Percentiles rank a stretch among this genome's conserved stretches.
phyloP scores from a whole-genome alignment of 2,329 filamentous ascomycete species.

The Aschersonia sp. region DNA sequence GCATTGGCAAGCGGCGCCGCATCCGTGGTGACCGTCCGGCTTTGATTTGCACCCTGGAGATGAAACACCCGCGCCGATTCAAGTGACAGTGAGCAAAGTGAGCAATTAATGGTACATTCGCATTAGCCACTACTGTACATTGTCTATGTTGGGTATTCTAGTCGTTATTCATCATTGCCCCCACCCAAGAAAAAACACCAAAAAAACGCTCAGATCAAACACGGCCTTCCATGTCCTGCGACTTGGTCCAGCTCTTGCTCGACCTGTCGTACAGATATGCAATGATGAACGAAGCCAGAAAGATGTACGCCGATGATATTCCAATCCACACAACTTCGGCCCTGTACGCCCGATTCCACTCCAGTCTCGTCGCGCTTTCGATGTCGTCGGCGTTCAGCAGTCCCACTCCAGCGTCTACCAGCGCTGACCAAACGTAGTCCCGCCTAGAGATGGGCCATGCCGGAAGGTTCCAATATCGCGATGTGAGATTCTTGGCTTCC shows the following conservation, averaged over 20 bases:
- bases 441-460: slow-evolving; percentile 40
- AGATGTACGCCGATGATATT: slow-evolving; percentile 3
- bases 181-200: not conserved
- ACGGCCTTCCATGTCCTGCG: not conserved
- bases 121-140: too few relatives aligned
- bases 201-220: too few relatives aligned
- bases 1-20: too few relatives aligned
- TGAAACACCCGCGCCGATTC: too few relatives aligned
- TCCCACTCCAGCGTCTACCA: slow-evolving; percentile 40
- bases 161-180: too few relatives aligned
- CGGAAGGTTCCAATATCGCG: slow-evolving; percentile 45
- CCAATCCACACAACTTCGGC: slow-evolving; percentile 9
- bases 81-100: too few relatives aligned
- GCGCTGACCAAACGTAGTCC: slow-evolving; percentile 40
- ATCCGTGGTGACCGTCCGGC: too few relatives aligned
- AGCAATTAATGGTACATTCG: too few relatives aligned
- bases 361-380: slow-evolving; percentile 15
- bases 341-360: slow-evolving; percentile 5
- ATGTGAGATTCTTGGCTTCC: slow-evolving; percentile 35
- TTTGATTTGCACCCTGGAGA: too few relatives aligned
- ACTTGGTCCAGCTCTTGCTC: not conserved
- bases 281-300: slow-evolving; percentile 1
- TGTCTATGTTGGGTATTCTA: too few relatives aligned
- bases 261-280: slow-evolving; percentile 2
- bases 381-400: slow-evolving; percentile 49